Conservation (phyloP, 108 stramenopile genomes). For the Discostella pseudostelligera region DNA sequence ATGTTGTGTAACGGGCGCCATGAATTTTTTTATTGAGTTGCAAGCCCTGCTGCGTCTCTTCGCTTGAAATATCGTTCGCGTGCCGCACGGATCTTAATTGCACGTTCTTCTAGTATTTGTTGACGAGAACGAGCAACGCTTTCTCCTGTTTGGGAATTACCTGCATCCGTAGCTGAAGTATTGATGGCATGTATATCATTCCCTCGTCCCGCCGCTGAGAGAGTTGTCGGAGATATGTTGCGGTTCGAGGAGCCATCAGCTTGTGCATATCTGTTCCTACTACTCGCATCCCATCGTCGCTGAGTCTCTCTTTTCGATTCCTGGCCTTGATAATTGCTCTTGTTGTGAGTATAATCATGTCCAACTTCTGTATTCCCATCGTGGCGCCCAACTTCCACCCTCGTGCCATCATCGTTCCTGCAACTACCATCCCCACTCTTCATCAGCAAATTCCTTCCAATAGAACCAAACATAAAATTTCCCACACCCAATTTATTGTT, state of each 20-base stretch:
- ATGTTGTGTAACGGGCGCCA: neutral
- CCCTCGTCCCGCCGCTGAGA: neutral
- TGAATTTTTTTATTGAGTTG: neutral
- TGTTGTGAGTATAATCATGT: neutral
- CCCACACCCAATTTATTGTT: slow-evolving; percentile 50
- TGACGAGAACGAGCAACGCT: neutral
- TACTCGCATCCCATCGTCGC: neutral
- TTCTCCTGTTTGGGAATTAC: neutral
- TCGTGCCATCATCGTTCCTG: neutral
- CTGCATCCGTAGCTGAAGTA: neutral
- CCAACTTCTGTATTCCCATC: neutral
- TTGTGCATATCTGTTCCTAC: neutral
- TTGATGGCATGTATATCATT: neutral
- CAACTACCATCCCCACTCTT: slow-evolving; percentile 14
- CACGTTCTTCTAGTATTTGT: slow-evolving; percentile 38
- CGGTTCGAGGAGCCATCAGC: neutral
- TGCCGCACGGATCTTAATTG: slow-evolving; percentile 37
- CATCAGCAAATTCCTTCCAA: slow-evolving; percentile 57
- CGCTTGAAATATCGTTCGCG: slow-evolving; percentile 41
- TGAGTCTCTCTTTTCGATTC: slow-evolving; percentile 21
- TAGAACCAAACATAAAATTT: slow-evolving; percentile 61
- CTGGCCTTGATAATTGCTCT: slow-evolving; percentile 4
- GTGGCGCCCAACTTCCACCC: neutral
- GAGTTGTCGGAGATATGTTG: no score
- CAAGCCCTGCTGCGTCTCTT: neutral